These are phyloP conservation scores for Aspergillus sp. DNA, from an alignment of 2,329 filamentous ascomycete species.

Conservation along the genomic window DNA sequence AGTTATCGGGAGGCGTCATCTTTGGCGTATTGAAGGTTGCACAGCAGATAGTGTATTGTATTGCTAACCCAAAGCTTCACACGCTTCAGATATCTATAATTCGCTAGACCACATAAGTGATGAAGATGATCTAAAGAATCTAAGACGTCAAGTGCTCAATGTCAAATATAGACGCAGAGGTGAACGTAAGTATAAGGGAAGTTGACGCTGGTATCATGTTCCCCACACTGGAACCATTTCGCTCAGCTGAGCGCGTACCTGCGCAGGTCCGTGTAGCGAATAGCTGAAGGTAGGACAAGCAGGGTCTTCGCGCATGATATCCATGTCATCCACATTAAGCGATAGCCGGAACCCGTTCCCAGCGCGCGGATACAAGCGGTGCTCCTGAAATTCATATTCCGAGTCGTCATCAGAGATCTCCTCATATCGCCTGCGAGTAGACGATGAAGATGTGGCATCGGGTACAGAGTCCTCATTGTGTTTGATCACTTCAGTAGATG, in stretches of 20 bases:
- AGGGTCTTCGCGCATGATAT: constrained; percentile 64
- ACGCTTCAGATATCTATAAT: not conserved
- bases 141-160: not conserved
- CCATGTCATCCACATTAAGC: constrained; percentile 59
- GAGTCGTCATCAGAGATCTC: constrained; percentile 44
- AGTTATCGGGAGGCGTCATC: not conserved
- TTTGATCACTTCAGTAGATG: not conserved
- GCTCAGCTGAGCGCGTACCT: constrained; percentile 17
- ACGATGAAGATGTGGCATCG: not conserved
- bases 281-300: constrained; percentile 60
- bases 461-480: not conserved
- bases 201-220: not conserved
- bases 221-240: constrained; percentile 14
- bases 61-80: not conserved
- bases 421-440: constrained; percentile 20
- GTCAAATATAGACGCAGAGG: not conserved
- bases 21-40: not conserved
- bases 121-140: not conserved
- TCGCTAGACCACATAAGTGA: not conserved
- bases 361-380: constrained; percentile 63
- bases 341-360: constrained; percentile 63
- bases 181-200: not conserved
- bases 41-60: not conserved
- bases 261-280: constrained; percentile 32
- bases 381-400: constrained; percentile 51